phyloP scores from a whole-genome alignment of 2,329 filamentous ascomycete species.

The Diaporthe eres region DNA sequence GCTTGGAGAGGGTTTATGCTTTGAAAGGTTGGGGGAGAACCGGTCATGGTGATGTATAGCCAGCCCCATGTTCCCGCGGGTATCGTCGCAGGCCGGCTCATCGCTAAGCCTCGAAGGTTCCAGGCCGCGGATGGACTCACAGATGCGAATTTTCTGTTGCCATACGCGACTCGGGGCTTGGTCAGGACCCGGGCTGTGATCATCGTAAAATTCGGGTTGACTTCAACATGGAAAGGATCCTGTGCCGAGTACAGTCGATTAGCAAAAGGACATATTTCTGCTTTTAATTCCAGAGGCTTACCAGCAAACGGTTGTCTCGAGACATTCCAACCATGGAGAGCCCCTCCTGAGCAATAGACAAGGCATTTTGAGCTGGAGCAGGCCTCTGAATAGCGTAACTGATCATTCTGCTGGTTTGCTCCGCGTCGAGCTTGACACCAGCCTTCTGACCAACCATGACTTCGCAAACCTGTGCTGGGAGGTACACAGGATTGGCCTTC shows the following conservation, averaged over 20 bases:
- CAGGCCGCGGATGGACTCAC: conserved; percentile 61
- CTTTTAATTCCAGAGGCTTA: conserved; percentile 44
- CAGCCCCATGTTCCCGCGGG: not conserved
- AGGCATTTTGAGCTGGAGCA: conserved; percentile 67
- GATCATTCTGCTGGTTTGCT: conserved; percentile 72
- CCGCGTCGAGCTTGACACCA: conserved; percentile 58
- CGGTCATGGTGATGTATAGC: not conserved
- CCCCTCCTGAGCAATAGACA: conserved; percentile 66
- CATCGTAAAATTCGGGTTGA: conserved; percentile 67
- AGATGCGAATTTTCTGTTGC: conserved; percentile 43
- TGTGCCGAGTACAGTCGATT: conserved; percentile 44
- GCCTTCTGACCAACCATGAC: conserved; percentile 69
- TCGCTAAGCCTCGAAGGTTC: conserved; percentile 61
- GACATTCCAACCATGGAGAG: conserved; percentile 62
- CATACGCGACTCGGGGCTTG: conserved; percentile 67
- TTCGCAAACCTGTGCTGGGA: conserved; percentile 70
- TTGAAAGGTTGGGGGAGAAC: not conserved
- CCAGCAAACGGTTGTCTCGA: conserved; percentile 54
- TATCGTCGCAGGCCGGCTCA: conserved; percentile 2
- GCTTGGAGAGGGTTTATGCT: not conserved
- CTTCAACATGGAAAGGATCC: conserved; percentile 66
- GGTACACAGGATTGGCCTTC: conserved; percentile 63
- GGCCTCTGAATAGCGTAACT: conserved; percentile 70
- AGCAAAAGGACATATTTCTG: not conserved
- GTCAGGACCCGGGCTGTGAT: conserved; percentile 72